Evolutionary conservation across 202 grass and related monocot genomes (phyloP).

Genomic region (Thinopyrum obtusiflorum): DNA sequence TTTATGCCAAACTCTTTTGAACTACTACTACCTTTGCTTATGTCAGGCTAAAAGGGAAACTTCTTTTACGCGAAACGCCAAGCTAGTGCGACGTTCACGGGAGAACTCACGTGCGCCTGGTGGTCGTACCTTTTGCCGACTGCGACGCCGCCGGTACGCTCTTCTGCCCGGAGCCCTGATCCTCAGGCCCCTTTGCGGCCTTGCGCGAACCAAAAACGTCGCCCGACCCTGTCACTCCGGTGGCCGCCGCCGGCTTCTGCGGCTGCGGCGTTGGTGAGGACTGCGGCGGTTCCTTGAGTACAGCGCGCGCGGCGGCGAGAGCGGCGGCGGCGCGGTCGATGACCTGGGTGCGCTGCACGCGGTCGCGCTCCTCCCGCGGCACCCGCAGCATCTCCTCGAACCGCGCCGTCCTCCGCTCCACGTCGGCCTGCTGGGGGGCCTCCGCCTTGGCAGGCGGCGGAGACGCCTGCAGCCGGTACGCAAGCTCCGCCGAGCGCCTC

Average conservation of each 20-base stretch:
- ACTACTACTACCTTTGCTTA: background rate
- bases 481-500: conserved; percentile 45
- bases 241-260: background rate
- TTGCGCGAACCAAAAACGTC: background rate
- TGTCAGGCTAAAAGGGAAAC: background rate
- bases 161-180: conserved; percentile 10
- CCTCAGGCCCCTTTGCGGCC: conserved; percentile 8
- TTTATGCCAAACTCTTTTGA: background rate
- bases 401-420: conserved; percentile 52
- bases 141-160: background rate
- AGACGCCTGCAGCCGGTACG: conserved; percentile 21
- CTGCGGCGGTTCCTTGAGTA: conserved; percentile 60
- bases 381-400: conserved; percentile 81
- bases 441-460: background rate
- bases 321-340: conserved; percentile 90
- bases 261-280: conserved; percentile 12
- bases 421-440: background rate
- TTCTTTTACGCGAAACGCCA: background rate
- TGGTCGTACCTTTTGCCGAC: conserved; percentile 34
- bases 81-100: conserved; percentile 18
- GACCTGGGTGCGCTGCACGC: conserved; percentile 74
- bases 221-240: background rate
- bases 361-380: conserved; percentile 78
- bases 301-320: conserved; percentile 67
- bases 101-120: background rate